These are phyloP conservation scores for Citrullus colocynthis DNA, from an alignment of 306 rosid genomes.

Conservation along the genomic window DNA sequence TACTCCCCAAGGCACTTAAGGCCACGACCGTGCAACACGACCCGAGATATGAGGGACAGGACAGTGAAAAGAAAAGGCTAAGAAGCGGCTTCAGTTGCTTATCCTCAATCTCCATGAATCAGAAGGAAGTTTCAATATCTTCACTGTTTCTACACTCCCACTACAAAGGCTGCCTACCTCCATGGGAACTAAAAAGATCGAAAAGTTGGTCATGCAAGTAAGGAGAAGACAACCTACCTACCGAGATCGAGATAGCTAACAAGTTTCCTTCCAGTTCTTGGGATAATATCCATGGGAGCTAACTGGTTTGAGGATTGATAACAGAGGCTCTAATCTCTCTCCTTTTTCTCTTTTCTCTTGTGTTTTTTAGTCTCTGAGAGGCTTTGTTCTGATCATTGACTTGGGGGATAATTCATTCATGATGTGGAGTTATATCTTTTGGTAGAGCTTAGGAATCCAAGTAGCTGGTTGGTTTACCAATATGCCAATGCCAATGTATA, in stretches of 20 bases:
- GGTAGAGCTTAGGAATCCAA: slow-evolving; percentile 6
- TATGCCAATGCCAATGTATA: background rate
- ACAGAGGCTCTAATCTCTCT: background rate
- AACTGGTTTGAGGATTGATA: background rate
- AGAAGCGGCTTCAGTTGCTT: slow-evolving; percentile 9
- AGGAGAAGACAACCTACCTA: background rate
- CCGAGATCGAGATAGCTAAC: background rate
- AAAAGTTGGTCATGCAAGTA: slow-evolving; percentile 5
- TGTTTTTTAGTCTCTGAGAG: background rate
- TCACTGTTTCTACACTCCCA: slow-evolving; percentile 13
- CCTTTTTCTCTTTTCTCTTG: background rate
- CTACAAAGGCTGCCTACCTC: slow-evolving; percentile 10
- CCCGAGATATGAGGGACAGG: background rate
- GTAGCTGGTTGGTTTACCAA: background rate
- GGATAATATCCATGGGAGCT: background rate
- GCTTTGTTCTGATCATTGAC: background rate
- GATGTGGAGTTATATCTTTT: background rate
- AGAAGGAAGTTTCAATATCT: slow-evolving; percentile 7
- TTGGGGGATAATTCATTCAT: background rate
- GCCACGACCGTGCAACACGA: background rate
- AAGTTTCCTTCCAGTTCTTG: background rate
- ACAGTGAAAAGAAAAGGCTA: slow-evolving; percentile 6
- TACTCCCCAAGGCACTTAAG: slow-evolving; percentile 9
- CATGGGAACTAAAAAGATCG: slow-evolving; percentile 9
- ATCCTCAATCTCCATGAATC: slow-evolving; percentile 9